phyloP scores from a whole-genome alignment of 1,284 basidiomycete genomes.

The Takashimella tepidaria region DNA sequence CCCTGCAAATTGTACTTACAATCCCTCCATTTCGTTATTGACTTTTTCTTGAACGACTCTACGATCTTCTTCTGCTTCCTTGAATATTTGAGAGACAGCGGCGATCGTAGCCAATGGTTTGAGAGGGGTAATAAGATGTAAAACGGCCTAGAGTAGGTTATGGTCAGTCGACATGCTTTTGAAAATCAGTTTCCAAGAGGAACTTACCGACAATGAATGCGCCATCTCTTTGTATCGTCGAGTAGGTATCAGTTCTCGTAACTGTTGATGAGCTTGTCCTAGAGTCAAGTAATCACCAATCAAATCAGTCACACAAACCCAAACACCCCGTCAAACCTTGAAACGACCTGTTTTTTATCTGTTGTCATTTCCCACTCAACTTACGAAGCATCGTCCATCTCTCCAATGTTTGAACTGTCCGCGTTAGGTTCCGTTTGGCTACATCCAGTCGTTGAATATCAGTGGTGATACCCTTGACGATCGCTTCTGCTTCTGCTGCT shows the following conservation, averaged over 20 bases:
- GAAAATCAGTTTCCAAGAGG: neutral
- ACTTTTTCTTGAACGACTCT: conserved; percentile 68
- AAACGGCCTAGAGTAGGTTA: conserved; percentile 80
- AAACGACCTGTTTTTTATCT: neutral
- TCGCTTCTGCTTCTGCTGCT: conserved; percentile 90
- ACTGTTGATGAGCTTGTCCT: conserved; percentile 78
- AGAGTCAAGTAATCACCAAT: conserved; percentile 1
- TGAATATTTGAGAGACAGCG: conserved; percentile 69
- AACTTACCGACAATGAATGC: conserved; percentile 65
- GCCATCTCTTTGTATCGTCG: conserved; percentile 78
- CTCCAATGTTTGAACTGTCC: conserved; percentile 85
- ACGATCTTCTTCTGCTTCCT: conserved; percentile 71
- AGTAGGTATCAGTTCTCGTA: conserved; percentile 70
- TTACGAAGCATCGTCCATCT: conserved; percentile 88
- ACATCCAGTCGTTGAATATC: conserved; percentile 93
- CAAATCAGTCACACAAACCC: neutral
- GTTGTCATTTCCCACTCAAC: no score
- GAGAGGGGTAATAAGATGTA: conserved; percentile 73
- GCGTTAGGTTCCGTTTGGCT: conserved; percentile 86
- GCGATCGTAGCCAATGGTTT: conserved; percentile 68
- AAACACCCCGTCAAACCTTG: neutral
- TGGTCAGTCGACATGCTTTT: no score
- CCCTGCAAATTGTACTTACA: conserved; percentile 56
- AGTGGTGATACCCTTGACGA: conserved; percentile 90
- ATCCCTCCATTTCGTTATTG: conserved; percentile 81